These are phyloP conservation scores for Heimioporus sp. DNA, from an alignment of 768 basidiomycete species.

Conservation along the genomic window DNA sequence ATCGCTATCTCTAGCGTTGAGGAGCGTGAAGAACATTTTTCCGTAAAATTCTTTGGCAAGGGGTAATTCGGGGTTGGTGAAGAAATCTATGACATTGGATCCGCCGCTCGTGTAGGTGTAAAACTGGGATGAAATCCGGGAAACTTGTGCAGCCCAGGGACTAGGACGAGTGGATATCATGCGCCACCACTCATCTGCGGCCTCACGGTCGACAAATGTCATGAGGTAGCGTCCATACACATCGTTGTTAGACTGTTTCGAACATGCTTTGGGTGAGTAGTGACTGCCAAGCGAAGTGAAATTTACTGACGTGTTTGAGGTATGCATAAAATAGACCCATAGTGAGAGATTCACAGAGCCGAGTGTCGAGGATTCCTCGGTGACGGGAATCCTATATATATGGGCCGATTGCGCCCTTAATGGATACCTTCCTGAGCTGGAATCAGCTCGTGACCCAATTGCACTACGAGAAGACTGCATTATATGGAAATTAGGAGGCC, in stretches of 20 bases:
- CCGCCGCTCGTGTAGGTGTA: neutral
- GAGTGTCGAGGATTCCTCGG: too few species aligned
- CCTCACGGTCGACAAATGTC: neutral
- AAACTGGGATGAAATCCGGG: neutral
- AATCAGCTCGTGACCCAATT: too few species aligned
- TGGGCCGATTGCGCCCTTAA: too few species aligned
- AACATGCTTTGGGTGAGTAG: neutral
- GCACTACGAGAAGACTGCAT: too few species aligned
- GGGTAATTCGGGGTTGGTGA: neutral
- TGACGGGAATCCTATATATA: too few species aligned
- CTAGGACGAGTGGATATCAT: neutral
- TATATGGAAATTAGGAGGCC: too few species aligned
- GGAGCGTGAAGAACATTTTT: constrained; percentile 3
- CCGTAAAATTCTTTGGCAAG: neutral
- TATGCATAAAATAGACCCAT: neutral
- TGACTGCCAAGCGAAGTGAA: neutral
- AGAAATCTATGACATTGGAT: neutral
- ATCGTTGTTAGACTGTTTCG: neutral
- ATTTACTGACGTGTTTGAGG: neutral
- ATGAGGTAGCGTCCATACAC: neutral
- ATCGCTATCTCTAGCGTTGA: too few species aligned
- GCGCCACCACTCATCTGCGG: neutral
- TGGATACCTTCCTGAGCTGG: too few species aligned
- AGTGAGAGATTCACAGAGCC: neutral
- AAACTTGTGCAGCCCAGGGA: neutral